These are phyloP conservation scores for Fraxinus paxiana DNA, from an alignment of 305 asterid species.

Conservation along the genomic window DNA sequence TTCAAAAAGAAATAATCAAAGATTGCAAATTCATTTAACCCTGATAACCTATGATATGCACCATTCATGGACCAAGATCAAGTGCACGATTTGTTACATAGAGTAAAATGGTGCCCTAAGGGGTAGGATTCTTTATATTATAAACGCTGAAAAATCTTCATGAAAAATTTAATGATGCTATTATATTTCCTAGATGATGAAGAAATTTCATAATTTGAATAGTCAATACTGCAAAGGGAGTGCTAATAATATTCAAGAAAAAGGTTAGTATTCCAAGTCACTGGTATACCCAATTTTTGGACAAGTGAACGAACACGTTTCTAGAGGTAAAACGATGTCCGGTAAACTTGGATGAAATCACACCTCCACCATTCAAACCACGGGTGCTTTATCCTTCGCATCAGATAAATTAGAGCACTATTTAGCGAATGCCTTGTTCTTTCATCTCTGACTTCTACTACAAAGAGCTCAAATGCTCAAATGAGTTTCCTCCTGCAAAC, in stretches of 20 bases:
- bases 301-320: neutral
- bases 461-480: neutral
- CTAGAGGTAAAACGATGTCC: neutral
- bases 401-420: neutral
- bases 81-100: neutral
- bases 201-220: neutral
- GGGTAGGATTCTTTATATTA: neutral
- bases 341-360: neutral
- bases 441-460: neutral
- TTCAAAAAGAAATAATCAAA: neutral
- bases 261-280: neutral
- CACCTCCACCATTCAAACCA: neutral
- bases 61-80: neutral
- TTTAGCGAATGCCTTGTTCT: neutral
- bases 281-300: neutral
- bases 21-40: neutral
- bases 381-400: neutral
- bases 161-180: neutral
- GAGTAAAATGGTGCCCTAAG: neutral
- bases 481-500: neutral
- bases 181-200: neutral
- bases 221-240: neutral
- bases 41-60: neutral
- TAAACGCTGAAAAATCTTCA: neutral
- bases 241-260: neutral